Percentiles rank a stretch among this genome's conserved stretches.
phyloP scores from a whole-genome alignment of 2,329 filamentous ascomycete species.

The Fusarium siculi region DNA sequence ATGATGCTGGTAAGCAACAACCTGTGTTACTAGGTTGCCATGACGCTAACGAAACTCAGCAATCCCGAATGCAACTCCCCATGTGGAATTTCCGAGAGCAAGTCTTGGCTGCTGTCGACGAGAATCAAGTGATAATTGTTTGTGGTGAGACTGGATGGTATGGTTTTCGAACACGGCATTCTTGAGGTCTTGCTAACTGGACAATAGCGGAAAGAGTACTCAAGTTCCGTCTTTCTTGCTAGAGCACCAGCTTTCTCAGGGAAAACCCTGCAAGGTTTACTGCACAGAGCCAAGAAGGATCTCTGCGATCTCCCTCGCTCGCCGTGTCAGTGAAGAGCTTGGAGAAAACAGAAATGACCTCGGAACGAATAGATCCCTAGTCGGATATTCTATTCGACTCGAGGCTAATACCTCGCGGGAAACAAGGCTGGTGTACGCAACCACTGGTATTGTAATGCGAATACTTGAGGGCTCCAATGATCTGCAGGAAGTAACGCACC shows the following conservation, averaged over 20 bases:
- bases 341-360: slow-evolving; percentile 86
- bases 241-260: slow-evolving; percentile 85
- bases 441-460: slow-evolving; percentile 91
- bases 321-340: slow-evolving; percentile 92
- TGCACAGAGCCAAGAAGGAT: slow-evolving; percentile 96
- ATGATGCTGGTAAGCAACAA: slow-evolving; percentile 73
- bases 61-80: slow-evolving; percentile 81
- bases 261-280: slow-evolving; percentile 88
- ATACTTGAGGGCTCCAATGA: slow-evolving; percentile 94
- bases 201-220: slow-evolving; percentile 84
- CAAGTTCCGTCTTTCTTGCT: slow-evolving; percentile 95
- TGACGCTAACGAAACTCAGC: slow-evolving; percentile 44
- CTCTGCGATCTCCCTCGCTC: slow-evolving; percentile 92
- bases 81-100: slow-evolving; percentile 88
- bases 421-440: slow-evolving; percentile 90
- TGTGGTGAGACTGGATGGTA: slow-evolving; percentile 95
- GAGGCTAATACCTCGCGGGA: slow-evolving; percentile 86
- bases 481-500: slow-evolving; percentile 87
- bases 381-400: slow-evolving; percentile 93
- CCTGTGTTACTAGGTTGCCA: not conserved
- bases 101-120: slow-evolving; percentile 80
- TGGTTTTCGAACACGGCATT: slow-evolving; percentile 11
- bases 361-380: slow-evolving; percentile 83
- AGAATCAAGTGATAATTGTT: slow-evolving; percentile 88
- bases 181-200: slow-evolving; percentile 35